phyloP scores from a whole-genome alignment of 164 flowering plant genomes.

The Macadamia integrifolia region DNA sequence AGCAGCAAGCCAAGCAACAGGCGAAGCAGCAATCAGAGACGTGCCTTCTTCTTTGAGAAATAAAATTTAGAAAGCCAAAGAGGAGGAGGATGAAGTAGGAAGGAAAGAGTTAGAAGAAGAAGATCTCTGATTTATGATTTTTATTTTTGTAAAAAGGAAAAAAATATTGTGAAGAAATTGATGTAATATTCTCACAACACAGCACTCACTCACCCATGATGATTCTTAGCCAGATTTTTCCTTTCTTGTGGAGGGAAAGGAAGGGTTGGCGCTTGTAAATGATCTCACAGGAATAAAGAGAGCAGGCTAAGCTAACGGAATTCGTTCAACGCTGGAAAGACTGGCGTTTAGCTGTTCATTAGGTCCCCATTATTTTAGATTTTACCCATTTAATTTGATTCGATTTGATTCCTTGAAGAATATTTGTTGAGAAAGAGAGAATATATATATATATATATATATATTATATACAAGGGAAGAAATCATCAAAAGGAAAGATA shows the following conservation, averaged over 20 bases:
- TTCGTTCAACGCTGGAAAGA: constrained; percentile 1
- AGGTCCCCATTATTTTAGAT: not conserved
- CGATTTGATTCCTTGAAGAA: not conserved
- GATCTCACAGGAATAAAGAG: constrained; percentile 25
- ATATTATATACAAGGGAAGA: not conserved
- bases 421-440: not conserved
- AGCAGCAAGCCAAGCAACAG: constrained; percentile 68
- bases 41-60: constrained; percentile 22
- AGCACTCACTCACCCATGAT: constrained; percentile 11
- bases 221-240: constrained; percentile 29
- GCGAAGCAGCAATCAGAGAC: constrained; percentile 36
- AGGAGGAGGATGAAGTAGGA: not conserved
- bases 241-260: not conserved
- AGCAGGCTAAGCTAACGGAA: constrained; percentile 21
- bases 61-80: not conserved
- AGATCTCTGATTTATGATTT: constrained; percentile 6
- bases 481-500: not conserved
- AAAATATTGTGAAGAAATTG: constrained; percentile 5
- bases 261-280: constrained; percentile 32
- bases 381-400: not conserved
- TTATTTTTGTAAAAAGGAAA: constrained; percentile 13
- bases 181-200: constrained; percentile 25
- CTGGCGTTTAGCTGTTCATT: constrained; percentile 5
- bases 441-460: not conserved
- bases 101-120: not conserved